Percentiles rank a stretch among this genome's conserved stretches.
Conservation (phyloP, 805 yeast genomes). For the Zygosaccharomyces siamensis region DNA sequence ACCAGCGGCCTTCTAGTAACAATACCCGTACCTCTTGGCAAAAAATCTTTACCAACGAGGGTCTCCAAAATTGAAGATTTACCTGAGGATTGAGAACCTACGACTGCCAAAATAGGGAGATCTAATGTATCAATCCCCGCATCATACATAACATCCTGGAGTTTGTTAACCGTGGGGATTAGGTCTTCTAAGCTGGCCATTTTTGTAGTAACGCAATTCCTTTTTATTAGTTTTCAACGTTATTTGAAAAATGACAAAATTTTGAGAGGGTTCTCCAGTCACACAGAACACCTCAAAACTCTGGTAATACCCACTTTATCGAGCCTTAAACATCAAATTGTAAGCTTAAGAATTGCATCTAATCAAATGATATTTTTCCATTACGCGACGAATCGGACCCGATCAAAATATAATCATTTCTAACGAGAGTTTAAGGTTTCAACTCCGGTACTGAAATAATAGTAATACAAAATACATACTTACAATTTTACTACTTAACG, state of each 20-base stretch:
- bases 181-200: conserved; percentile 39
- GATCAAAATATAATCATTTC: conserved; percentile 7
- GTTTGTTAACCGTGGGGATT: conserved; percentile 81
- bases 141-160: conserved; percentile 97
- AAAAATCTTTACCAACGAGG: conserved; percentile 89
- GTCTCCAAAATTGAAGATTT: conserved; percentile 93
- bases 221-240: neutral
- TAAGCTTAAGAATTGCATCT: neutral
- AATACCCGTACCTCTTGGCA: conserved; percentile 96
- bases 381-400: conserved; percentile 15
- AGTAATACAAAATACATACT: neutral
- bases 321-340: neutral
- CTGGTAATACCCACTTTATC: neutral
- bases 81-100: conserved; percentile 96
- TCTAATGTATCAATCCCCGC: conserved; percentile 87
- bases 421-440: neutral
- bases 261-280: neutral
- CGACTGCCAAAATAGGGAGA: conserved; percentile 89
- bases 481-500: neutral
- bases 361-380: neutral
- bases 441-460: neutral
- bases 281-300: neutral
- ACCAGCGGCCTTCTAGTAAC: conserved; percentile 94
- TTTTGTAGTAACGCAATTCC: neutral
- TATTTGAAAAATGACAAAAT: neutral